Percentiles rank a stretch among this genome's conserved stretches.
Conservation (phyloP, 1,139 yeast species). For the Kurtzmaniella quercitrusa region DNA sequence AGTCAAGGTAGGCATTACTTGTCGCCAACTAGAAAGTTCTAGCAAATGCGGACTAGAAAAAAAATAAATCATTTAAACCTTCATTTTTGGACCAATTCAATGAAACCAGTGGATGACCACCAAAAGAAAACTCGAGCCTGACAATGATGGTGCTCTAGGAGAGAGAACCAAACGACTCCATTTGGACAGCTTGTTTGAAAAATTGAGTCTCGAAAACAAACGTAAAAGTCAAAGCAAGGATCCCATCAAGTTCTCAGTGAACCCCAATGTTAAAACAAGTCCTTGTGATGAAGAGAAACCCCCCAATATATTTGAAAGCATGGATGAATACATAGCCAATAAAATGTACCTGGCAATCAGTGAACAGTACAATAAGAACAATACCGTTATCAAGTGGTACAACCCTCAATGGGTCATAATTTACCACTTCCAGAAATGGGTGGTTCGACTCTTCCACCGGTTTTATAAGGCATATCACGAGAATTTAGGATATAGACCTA, state of each 20-base stretch:
- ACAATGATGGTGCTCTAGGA: constrained; percentile 4
- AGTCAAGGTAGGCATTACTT: too few relatives aligned
- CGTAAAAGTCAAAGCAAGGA: not conserved
- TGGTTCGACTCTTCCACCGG: constrained; percentile 32
- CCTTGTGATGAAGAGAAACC: not conserved
- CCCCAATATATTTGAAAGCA: constrained; percentile 5
- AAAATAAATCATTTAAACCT: not conserved
- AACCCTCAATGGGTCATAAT: constrained; percentile 21
- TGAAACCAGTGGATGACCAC: constrained; percentile 4
- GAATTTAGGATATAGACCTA: constrained; percentile 15
- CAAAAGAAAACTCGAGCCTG: constrained; percentile 6
- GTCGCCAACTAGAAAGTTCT: not conserved
- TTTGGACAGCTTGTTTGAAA: constrained; percentile 12
- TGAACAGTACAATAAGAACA: constrained; percentile 13
- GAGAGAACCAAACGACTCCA: constrained; percentile 11
- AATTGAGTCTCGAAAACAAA: constrained; percentile 9
- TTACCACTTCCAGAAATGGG: constrained; percentile 33
- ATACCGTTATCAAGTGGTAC: constrained; percentile 21
- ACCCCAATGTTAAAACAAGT: constrained; percentile 1
- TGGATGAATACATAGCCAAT: constrained; percentile 23
- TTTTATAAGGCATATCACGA: constrained; percentile 30
- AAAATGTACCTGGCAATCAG: constrained; percentile 23
- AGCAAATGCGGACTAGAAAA: not conserved
- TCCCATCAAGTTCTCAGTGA: not conserved
- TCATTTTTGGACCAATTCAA: constrained; percentile 5